Evolutionary conservation across 768 basidiomycete species (phyloP).

Genomic region (Lyophyllum shimeji): DNA sequence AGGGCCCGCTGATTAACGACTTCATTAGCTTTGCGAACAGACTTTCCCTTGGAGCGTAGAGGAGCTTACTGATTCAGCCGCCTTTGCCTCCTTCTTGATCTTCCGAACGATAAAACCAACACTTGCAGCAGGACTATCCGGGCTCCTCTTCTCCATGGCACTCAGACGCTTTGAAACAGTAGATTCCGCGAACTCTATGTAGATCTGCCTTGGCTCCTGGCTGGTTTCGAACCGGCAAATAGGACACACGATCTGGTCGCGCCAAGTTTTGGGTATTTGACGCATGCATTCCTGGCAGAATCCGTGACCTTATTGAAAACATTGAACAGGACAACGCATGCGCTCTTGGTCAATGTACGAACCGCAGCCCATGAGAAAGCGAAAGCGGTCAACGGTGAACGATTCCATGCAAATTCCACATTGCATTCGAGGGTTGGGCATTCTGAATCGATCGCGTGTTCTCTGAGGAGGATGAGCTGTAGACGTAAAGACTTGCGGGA

Average conservation of each 20-base stretch:
- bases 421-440: no score
- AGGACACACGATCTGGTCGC: not conserved
- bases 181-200: conserved; percentile 11
- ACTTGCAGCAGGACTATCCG: not conserved
- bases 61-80: no score
- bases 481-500: no score
- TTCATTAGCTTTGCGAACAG: not conserved
- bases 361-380: no score
- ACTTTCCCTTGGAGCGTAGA: no score
- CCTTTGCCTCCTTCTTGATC: conserved; percentile 1
- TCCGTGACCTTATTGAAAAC: conserved; percentile 12
- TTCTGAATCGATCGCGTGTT: no score
- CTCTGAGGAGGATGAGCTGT: no score
- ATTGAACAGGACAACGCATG: no score
- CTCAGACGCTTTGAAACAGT: not conserved
- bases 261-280: not conserved
- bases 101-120: conserved; percentile 11
- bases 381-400: no score
- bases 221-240: conserved; percentile 9
- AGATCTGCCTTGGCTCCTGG: conserved; percentile 10
- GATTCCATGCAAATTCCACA: no score
- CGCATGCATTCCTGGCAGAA: conserved; percentile 11
- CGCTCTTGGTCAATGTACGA: no score
- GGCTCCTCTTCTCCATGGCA: conserved; percentile 1
- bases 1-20: conserved; percentile 2